These are phyloP conservation scores for Rhynchosporium graminicola DNA, from an alignment of 2,329 filamentous ascomycete genomes.

Conservation along the genomic window DNA sequence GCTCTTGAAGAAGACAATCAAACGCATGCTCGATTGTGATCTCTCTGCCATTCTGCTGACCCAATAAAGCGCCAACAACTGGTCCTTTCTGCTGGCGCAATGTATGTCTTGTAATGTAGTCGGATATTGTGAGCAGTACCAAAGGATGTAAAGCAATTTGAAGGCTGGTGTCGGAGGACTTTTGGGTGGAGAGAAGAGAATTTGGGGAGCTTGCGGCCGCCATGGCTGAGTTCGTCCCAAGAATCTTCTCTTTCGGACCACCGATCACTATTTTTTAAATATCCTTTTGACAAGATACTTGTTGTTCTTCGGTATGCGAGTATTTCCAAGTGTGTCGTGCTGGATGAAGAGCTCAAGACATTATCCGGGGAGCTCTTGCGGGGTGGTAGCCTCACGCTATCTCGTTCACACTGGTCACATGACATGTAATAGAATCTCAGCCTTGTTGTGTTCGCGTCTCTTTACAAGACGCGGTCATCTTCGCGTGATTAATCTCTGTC, in stretches of 20 bases:
- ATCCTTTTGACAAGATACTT: too few species aligned
- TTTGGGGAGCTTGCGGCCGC: slow-evolving; percentile 47
- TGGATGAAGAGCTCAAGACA: background rate
- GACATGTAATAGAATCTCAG: background rate
- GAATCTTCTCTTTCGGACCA: background rate
- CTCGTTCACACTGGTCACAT: background rate
- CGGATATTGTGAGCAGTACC: slow-evolving; percentile 92
- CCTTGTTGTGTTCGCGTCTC: background rate
- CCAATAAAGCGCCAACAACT: slow-evolving; percentile 83
- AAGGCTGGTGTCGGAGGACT: slow-evolving; percentile 64
- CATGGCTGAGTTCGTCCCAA: slow-evolving; percentile 45
- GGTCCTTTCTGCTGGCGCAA: slow-evolving; percentile 74
- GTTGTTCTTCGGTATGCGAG: background rate
- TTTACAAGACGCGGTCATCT: background rate
- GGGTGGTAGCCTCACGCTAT: slow-evolving; percentile 17
- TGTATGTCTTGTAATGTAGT: slow-evolving; percentile 91
- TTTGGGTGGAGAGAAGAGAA: slow-evolving; percentile 65
- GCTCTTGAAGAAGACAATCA: slow-evolving; percentile 62
- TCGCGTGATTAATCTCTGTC: too few species aligned
- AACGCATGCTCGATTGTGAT: slow-evolving; percentile 94
- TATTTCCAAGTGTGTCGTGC: background rate
- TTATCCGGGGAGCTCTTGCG: slow-evolving; percentile 2
- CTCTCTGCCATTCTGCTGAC: slow-evolving; percentile 86
- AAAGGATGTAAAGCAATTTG: slow-evolving; percentile 88
- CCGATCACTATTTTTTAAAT: background rate